Base-by-base conservation (phyloP, 768 basidiomycete genomes). In the Termitomyces bulborhizus region DNA sequence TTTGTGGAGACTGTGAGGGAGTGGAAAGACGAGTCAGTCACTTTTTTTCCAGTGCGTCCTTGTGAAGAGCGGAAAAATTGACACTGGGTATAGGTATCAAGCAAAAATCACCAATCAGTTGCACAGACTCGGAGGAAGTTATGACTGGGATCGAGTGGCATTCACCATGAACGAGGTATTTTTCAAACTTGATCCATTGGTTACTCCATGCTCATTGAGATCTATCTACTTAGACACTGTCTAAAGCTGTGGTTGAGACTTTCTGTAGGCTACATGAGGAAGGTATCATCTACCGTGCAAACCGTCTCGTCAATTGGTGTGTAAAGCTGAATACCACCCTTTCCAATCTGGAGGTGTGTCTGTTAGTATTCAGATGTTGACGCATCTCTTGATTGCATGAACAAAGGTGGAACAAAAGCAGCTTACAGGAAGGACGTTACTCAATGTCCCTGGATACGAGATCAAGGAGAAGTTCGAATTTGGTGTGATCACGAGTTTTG, bases 271-370 rank as follows among this genome's bases (percentile, higher is more conserved):
- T 99, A 32, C 88, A 94, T 62, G 95, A 98, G 67, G 90, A 92
- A 34, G 94, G 95, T 1, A 81, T 91, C 60, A 68, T 99, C 45
- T 98, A 98, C 71, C 90, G 97, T 27, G 95, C 94, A 2, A 98
- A 98, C 65, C 86, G 96, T 24, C 81, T 99, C 43, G 96, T 98
- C 57, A 97, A 98, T 65, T 98, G 97, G 96, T 99, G 97, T 74
- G 90, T 93, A 46, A 81, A 84, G 68, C 75, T 99, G 57, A 97
- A 98, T 68, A 99, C 97, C 1, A 96, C 96, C 0, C 76, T 99
- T 2, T 98, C 96, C n/a, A 98, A 98, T 70, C 79, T 99, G 50
- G 97, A 98, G 82, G 91, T 89, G 43, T 52, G 72, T 58, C 18
- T 46, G 11, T 9, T 9, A n/a, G 24, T 15, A 34, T 32, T 15